phyloP scores from a whole-genome alignment of 495 filamentous ascomycete genomes.

The Letharia columbiana region DNA sequence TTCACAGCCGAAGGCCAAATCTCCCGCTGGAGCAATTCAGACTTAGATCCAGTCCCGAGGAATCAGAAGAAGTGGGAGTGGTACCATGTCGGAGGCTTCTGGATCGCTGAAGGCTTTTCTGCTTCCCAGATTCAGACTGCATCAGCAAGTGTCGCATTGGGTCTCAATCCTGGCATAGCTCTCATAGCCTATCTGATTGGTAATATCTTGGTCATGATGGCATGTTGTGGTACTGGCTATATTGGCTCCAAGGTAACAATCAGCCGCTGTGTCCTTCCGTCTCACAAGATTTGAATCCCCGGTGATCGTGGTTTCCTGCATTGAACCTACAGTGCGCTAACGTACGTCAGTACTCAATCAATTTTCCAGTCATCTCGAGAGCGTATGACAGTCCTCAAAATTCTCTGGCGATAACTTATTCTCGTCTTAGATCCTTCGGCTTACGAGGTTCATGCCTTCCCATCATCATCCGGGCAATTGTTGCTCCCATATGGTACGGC shows the following conservation, averaged over 20 bases:
- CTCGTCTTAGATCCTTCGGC: background rate
- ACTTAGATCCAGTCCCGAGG: constrained; percentile 24
- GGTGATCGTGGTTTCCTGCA: background rate
- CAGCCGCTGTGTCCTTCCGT: background rate
- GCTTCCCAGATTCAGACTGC: constrained; percentile 15
- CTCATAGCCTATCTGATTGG: constrained; percentile 12
- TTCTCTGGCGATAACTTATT: background rate
- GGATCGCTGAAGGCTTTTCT: constrained; percentile 29
- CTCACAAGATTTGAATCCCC: background rate
- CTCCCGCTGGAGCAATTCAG: constrained; percentile 20
- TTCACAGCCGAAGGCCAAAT: constrained; percentile 1
- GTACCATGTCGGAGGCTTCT: constrained; percentile 28
- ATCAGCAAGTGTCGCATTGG: constrained; percentile 15
- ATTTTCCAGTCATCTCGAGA: constrained; percentile 12
- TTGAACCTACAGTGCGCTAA: background rate
- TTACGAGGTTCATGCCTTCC: constrained; percentile 9
- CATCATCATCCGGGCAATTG: constrained; percentile 6
- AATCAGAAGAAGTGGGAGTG: constrained; percentile 26
- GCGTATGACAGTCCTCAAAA: constrained; percentile 5
- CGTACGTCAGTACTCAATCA: constrained; percentile 11
- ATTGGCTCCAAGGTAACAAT: constrained; percentile 28
- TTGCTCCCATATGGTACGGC: constrained; percentile 21
- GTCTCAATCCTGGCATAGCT: constrained; percentile 15
- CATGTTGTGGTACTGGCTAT: constrained; percentile 33
- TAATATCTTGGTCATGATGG: constrained; percentile 11